Evolutionary conservation across 1,284 basidiomycete genomes (phyloP), one percentile per base, ranked within the genome.

Genomic region (Schizophyllum commune): DNA sequence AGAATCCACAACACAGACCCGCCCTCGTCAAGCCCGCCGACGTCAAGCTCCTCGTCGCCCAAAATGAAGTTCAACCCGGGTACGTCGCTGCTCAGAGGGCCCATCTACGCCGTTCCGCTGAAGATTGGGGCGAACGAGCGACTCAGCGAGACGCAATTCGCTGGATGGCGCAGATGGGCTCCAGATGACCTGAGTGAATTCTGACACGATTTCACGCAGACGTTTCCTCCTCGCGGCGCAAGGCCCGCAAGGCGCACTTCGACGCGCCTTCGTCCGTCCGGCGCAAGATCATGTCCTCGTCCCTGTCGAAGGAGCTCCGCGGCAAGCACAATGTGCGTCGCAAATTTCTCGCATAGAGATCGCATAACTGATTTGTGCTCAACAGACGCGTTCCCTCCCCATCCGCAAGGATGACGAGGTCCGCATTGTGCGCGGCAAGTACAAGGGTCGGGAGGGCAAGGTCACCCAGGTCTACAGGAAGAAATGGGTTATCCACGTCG

Each of bases 321-420:
- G 79, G 76, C 74, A 92, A 98, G 82, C 84, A 99, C 85, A 91
- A 89, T 77, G 95, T 97, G 75, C 71, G 92, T 83, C 52, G 54
- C 21, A 34, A 53, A 17, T 57, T 55, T 52, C 54, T 5, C 17
- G 32, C 32, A 63, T 60, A 60, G 69, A 32, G 60, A 55, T 55
- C 54, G 32, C 62, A 59, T 39, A n/a, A 54, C 55, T 60, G 21
- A 60, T 15, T 27, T 15, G 52, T 61, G 55, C 57, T 56, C 39
- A 61, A 53, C 75, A 94, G 92, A 79, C 86, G 68, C 94, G 96
- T 69, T 94, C 96, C 64, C 80, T 99, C 68, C 96, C 97, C 64
- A 87, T 99, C 73, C 92, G 96, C 75, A 98, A 98, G 79, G 96
- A 98, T 72, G 97, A 98, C 77, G 96, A 98, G 81, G 97, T 99